These are phyloP conservation scores for Thermothielavioides terrestris DNA, from an alignment of 495 filamentous ascomycete genomes.

Conservation along the genomic window DNA sequence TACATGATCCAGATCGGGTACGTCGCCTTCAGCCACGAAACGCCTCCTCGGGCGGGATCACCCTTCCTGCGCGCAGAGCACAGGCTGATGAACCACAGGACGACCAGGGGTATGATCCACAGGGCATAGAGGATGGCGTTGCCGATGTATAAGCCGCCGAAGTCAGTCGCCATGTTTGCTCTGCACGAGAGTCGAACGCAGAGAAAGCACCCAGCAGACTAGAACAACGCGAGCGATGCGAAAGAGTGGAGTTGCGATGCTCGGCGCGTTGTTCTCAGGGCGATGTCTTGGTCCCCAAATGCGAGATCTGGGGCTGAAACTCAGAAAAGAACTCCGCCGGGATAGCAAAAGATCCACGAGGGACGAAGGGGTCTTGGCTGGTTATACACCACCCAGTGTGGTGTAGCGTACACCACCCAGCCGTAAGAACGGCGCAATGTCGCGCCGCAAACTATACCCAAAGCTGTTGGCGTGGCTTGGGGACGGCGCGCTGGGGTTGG, in stretches of 20 bases:
- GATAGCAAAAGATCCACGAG: too few relatives aligned
- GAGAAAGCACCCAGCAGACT: too few relatives aligned
- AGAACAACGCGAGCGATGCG: too few relatives aligned
- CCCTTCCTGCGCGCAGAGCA: conserved; percentile 9
- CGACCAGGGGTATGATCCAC: conserved; percentile 8
- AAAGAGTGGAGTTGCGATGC: too few relatives aligned
- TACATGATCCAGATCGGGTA: conserved; percentile 17
- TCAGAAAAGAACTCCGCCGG: too few relatives aligned
- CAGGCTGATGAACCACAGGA: conserved; percentile 19
- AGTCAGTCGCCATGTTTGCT: neutral
- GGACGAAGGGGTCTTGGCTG: too few relatives aligned
- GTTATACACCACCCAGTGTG: too few relatives aligned
- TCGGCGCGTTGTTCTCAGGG: too few relatives aligned
- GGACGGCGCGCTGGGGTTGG: too few relatives aligned
- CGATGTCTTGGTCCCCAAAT: too few relatives aligned
- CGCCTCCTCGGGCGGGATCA: conserved; percentile 17
- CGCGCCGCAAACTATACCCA: neutral
- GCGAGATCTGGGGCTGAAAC: too few relatives aligned
- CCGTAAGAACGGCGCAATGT: neutral
- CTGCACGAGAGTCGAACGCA: neutral
- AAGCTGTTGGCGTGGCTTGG: neutral
- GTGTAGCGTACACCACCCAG: too few relatives aligned
- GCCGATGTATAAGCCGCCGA: neutral
- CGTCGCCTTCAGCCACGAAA: conserved; percentile 18
- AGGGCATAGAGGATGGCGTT: conserved; percentile 5